Percentiles rank a stretch among this genome's conserved stretches.
Conservation (phyloP, 805 yeast species). For the Wickerhamomyces rabaulensis region DNA sequence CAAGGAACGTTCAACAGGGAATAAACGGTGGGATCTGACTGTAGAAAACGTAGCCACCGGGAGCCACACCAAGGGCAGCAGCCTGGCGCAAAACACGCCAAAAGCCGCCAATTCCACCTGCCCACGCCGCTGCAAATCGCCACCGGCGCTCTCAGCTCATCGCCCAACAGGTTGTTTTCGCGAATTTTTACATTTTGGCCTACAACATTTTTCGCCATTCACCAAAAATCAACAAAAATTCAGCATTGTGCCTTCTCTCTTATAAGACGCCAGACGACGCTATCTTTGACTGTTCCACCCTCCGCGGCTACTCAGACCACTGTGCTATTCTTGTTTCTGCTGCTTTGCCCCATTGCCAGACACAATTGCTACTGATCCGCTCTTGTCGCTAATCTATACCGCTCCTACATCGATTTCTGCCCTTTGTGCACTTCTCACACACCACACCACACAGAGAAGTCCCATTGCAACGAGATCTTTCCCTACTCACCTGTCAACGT, state of each 20-base stretch:
- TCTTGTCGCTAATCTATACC: background rate
- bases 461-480: background rate
- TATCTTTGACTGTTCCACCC: background rate
- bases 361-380: background rate
- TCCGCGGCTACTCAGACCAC: background rate
- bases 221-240: background rate
- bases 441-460: constrained; percentile 3
- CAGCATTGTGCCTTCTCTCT: background rate
- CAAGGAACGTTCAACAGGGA: too few species aligned
- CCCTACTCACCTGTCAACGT: background rate
- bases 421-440: background rate
- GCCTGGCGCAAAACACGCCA: background rate
- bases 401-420: background rate
- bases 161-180: background rate
- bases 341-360: background rate
- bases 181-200: background rate
- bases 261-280: background rate
- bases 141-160: background rate
- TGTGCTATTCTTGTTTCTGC: background rate
- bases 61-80: too few species aligned
- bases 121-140: background rate
- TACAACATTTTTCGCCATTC: background rate
- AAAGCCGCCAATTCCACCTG: background rate
- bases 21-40: too few species aligned
- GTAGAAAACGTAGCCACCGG: too few species aligned